Base-by-base conservation (phyloP, 805 yeast species). In the Citeromyces nyonsensis region DNA sequence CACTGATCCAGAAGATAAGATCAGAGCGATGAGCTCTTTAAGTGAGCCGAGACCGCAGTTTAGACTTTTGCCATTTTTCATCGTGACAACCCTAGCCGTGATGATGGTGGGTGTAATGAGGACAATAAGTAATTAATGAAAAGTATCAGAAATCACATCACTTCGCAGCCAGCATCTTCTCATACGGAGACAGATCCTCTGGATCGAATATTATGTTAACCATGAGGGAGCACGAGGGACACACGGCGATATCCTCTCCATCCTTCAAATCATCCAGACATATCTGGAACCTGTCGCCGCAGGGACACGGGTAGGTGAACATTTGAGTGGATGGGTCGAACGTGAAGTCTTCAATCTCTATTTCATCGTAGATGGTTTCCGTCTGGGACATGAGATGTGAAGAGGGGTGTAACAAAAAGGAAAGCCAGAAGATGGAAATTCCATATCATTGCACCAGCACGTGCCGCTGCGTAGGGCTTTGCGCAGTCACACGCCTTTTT, bases 271-370 rank as follows among this genome's bases (percentile, higher is more conserved):
- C 98, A 44, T 79, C 91, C 32, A 85, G 61, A 22, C 71, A 62
- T 18, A 91, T 81, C 48, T 88, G 94, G 55, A 91, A 91, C 47
- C 74, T 66, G 53, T 91, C 98, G 7, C 98, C 98, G 54, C 98
- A 91, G 1, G 98, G 98, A 61, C 98, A 91, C 4, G 98, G 98
- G 46, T 86, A 88, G 32, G 84, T 79, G 56, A 86, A 83, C 15
- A 83, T 55, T 51, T 80, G 85, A 10, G 80, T 72, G n/a, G 59
- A 62, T 3, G 86, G 72, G 51, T 91, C 96, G 50, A 72, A 91
- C 3, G 85, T 75, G 74, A 91, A 86, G 52, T 91, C 98, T 54
- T 91, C 98, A 33, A 91, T 91, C 61, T 91, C 98, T 35, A 91
- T 76, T 51, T 91, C 93, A 54, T 91, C 98, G 55, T 91, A 91